These are phyloP conservation scores for Phytophthora foliorum DNA, from an alignment of 352 stramenopile genomes.

Conservation along the genomic window DNA sequence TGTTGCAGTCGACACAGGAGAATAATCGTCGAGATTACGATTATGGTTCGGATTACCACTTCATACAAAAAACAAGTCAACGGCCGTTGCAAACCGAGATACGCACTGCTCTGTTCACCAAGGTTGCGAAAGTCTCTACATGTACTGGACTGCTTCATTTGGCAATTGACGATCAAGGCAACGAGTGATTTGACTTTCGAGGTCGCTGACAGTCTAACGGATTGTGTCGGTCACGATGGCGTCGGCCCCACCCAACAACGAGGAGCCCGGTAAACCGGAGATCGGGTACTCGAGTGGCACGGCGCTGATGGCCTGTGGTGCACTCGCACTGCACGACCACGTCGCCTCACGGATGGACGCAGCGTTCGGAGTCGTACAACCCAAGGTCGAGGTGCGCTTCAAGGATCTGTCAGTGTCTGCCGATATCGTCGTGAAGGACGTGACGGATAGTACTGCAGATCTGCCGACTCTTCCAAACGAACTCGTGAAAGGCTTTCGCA, in stretches of 20 bases:
- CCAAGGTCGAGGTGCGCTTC: conserved; percentile 55
- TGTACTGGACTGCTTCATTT: conserved; percentile 19
- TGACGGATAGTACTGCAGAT: conserved; percentile 20
- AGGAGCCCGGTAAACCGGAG: conserved; percentile 17
- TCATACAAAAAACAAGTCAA: conserved; percentile 29
- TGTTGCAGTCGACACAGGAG: background rate
- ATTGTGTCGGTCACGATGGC: conserved; percentile 1
- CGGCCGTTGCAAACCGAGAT: conserved; percentile 6
- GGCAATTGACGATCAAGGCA: conserved; percentile 13
- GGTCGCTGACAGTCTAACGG: background rate
- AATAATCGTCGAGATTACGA: conserved; percentile 7
- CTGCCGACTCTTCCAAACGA: conserved; percentile 45
- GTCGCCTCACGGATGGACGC: conserved; percentile 35
- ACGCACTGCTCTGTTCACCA: background rate
- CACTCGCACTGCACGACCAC: conserved; percentile 42
- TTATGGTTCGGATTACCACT: conserved; percentile 16
- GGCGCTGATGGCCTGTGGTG: conserved; percentile 35
- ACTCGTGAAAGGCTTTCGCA: conserved; percentile 38
- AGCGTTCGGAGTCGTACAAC: conserved; percentile 38
- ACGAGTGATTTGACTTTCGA: background rate
- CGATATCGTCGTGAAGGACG: conserved; percentile 35
- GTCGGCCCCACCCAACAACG: background rate
- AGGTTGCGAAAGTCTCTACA: conserved; percentile 1
- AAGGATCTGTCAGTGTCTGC: conserved; percentile 44
- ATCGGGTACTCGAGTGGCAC: conserved; percentile 23